Evolutionary conservation across 805 yeast genomes (phyloP).

Genomic region (Saturnispora quitensis): DNA sequence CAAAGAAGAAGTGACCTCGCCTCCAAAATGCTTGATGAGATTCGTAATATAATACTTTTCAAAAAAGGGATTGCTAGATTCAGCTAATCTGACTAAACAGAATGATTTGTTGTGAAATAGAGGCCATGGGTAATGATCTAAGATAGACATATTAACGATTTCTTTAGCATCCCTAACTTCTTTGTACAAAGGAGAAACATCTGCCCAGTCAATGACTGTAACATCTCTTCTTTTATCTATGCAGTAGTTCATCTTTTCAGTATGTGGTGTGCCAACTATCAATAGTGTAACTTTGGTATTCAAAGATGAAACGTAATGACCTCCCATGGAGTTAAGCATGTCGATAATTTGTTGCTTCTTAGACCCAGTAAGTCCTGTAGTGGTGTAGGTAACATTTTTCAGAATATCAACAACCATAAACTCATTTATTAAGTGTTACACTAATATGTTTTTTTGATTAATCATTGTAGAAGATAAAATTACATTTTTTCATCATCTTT

Average conservation of each 20-base stretch:
- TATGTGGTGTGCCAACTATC: slow-evolving; percentile 48
- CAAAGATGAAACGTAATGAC: slow-evolving; percentile 44
- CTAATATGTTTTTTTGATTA: neutral
- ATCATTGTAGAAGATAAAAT: neutral
- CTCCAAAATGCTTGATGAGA: slow-evolving; percentile 37
- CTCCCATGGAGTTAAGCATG: slow-evolving; percentile 50
- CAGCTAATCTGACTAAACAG: slow-evolving; percentile 35
- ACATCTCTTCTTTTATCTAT: slow-evolving; percentile 48
- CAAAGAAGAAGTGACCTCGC: slow-evolving; percentile 41
- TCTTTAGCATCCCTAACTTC: slow-evolving; percentile 23
- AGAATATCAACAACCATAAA: slow-evolving; percentile 24
- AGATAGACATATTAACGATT: slow-evolving; percentile 1
- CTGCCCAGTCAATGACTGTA: slow-evolving; percentile 39
- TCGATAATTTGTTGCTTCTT: slow-evolving; percentile 35
- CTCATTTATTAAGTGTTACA: neutral
- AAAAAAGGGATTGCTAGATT: slow-evolving; percentile 15
- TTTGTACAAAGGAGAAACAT: slow-evolving; percentile 35
- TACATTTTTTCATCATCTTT: neutral
- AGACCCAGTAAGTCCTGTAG: slow-evolving; percentile 41
- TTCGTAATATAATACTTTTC: slow-evolving; percentile 27
- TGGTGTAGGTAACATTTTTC: slow-evolving; percentile 42
- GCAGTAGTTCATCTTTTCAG: slow-evolving; percentile 47
- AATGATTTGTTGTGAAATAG: slow-evolving; percentile 37
- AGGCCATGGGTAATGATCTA: slow-evolving; percentile 25
- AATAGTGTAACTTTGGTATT: slow-evolving; percentile 53